A percentile compares a stretch with the other conserved stretches of the same genome.
Conservation (phyloP, 1,284 basidiomycete species). For the Hemileia vastatrix region DNA sequence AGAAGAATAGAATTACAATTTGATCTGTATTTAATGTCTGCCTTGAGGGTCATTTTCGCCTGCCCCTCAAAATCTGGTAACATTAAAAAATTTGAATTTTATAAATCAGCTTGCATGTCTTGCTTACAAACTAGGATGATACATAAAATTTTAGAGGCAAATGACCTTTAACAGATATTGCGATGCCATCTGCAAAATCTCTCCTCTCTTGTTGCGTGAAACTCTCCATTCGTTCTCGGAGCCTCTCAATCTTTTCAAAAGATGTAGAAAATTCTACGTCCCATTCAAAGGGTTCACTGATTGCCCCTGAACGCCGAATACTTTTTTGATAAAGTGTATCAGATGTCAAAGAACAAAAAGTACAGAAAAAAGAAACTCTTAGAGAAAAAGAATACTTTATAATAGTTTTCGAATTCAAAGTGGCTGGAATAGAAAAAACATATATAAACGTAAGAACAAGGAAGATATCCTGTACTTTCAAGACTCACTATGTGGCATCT, state of each 20-base stretch:
- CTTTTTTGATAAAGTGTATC: not conserved
- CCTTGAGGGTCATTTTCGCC: conserved; percentile 64
- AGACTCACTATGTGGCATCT: conserved; percentile 54
- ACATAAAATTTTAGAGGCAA: not conserved
- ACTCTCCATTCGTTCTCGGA: conserved; percentile 68
- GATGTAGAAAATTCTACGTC: conserved; percentile 69
- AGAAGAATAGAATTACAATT: conserved; percentile 51
- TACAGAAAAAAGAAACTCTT: conserved; percentile 11
- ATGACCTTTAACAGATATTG: conserved; percentile 37
- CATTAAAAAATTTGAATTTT: conserved; percentile 51
- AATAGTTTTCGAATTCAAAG: conserved; percentile 59
- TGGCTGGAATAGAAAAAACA: conserved; percentile 33
- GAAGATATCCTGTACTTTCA: not conserved
- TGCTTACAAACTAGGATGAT: no score
- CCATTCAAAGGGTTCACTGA: conserved; percentile 61
- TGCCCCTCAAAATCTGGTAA: conserved; percentile 67
- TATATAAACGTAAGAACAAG: not conserved
- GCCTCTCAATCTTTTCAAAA: conserved; percentile 69
- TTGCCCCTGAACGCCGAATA: conserved; percentile 49
- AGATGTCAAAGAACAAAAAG: conserved; percentile 27
- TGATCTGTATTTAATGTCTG: conserved; percentile 81
- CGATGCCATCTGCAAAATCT: conserved; percentile 41
- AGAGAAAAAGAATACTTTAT: conserved; percentile 40
- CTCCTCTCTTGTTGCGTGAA: conserved; percentile 56
- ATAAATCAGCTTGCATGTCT: conserved; percentile 65